phyloP scores from a whole-genome alignment of 164 flowering plant genomes.

The Tetracentron sinense region DNA sequence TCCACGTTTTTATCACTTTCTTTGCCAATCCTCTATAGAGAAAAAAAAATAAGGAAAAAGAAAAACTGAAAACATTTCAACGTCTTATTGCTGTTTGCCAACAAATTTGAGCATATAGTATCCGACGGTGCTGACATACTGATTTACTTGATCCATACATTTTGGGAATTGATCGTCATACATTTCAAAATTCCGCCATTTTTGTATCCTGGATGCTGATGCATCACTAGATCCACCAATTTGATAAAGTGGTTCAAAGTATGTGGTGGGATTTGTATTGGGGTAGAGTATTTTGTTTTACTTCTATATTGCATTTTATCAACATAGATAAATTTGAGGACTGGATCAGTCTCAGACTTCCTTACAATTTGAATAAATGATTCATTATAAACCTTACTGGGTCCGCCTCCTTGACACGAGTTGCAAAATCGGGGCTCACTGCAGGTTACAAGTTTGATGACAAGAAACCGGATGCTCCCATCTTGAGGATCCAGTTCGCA shows the following conservation, averaged over 20 bases:
- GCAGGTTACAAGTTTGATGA: conserved; percentile 80
- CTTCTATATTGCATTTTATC: no score
- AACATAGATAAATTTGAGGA: no score
- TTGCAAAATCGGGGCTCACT: conserved; percentile 7
- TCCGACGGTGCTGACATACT: background rate
- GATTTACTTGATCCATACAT: background rate
- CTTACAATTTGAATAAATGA: no score
- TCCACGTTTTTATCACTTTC: background rate
- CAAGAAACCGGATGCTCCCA: conserved; percentile 60
- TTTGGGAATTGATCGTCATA: background rate
- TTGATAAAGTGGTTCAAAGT: background rate
- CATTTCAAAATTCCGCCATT: background rate
- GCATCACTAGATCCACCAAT: background rate
- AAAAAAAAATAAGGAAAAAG: no score
- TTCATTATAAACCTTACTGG: background rate
- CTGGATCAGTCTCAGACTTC: no score
- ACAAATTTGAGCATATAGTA: background rate
- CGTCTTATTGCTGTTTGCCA: background rate
- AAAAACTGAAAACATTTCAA: background rate
- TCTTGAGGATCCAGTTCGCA: conserved; percentile 62
- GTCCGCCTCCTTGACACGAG: background rate
- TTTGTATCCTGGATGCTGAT: background rate
- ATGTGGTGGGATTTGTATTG: no score
- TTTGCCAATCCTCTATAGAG: background rate
- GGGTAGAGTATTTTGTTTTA: no score